These are phyloP conservation scores for Prunus kanzakura DNA, from an alignment of 306 rosid species.

Conservation along the genomic window DNA sequence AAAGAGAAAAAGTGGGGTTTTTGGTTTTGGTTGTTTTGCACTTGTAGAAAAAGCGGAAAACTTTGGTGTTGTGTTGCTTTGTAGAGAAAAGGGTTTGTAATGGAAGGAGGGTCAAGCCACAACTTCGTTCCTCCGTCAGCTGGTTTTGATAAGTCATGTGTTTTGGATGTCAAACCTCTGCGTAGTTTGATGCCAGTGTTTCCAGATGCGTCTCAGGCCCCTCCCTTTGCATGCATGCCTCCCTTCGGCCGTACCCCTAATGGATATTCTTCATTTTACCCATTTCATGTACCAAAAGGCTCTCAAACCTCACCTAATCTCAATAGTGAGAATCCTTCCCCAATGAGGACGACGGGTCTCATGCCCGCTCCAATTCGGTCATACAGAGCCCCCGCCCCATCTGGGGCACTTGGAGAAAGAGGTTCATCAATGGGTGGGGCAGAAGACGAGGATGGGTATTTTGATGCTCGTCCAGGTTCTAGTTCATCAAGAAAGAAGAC, in stretches of 20 bases:
- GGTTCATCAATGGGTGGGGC: constrained; percentile 6
- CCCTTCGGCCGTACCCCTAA: constrained; percentile 27
- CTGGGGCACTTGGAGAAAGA: neutral
- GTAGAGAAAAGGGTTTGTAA: constrained; percentile 26
- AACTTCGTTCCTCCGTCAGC: constrained; percentile 41
- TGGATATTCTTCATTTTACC: constrained; percentile 50
- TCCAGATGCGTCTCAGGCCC: constrained; percentile 31
- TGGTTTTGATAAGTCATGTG: constrained; percentile 47
- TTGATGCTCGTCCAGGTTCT: constrained; percentile 17
- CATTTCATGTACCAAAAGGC: constrained; percentile 27
- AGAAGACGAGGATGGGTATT: neutral
- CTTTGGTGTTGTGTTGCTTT: neutral
- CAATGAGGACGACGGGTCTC: constrained; percentile 8
- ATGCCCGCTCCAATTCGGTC: constrained; percentile 47
- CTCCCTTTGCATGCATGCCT: constrained; percentile 21
- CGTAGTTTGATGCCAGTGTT: constrained; percentile 55
- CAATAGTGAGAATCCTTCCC: constrained; percentile 9
- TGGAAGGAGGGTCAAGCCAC: constrained; percentile 50
- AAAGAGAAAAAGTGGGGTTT: neutral
- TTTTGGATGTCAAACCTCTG: constrained; percentile 62
- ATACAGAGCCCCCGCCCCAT: constrained; percentile 18
- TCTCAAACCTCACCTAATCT: constrained; percentile 32
- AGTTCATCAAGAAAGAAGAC: constrained; percentile 33
- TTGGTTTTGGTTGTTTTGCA: neutral
- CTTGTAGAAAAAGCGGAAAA: neutral